phyloP scores from a whole-genome alignment of 2,329 filamentous ascomycete species.

The Colletotrichum endophyticum region DNA sequence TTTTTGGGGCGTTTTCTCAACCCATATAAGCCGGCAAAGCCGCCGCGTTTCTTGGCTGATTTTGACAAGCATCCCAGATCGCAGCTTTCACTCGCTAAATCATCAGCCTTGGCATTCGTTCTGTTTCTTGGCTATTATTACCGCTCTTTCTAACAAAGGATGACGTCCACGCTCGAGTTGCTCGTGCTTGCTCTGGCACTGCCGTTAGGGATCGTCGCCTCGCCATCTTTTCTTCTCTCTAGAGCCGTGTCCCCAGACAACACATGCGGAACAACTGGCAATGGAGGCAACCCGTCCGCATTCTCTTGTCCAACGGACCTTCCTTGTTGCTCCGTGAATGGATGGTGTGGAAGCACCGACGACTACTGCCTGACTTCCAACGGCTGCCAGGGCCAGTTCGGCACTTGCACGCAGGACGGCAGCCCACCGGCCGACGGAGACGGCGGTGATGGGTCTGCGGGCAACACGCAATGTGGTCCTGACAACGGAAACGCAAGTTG shows the following conservation, averaged over 20 bases:
- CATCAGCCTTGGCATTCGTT: neutral
- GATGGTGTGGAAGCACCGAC: conserved; percentile 42
- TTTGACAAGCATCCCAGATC: neutral
- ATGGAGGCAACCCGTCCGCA: conserved; percentile 2
- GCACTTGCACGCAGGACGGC: conserved; percentile 20
- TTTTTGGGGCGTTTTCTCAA: neutral
- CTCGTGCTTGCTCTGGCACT: neutral
- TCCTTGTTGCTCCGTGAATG: conserved; percentile 30
- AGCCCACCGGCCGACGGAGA: neutral
- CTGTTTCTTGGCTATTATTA: neutral
- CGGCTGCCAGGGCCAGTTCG: conserved; percentile 40
- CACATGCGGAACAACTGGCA: conserved; percentile 7
- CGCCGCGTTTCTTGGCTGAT: neutral
- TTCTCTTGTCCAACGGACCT: conserved; percentile 4
- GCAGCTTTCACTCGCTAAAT: neutral
- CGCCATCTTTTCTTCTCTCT: neutral
- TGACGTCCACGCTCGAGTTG: neutral
- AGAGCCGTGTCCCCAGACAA: conserved; percentile 8
- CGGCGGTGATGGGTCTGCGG: neutral
- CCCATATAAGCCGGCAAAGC: neutral
- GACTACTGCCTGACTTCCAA: conserved; percentile 37
- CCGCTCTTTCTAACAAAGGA: neutral
- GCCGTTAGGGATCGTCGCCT: neutral
- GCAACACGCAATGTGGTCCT: conserved; percentile 49
- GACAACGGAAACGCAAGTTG: conserved; percentile 25